Evolutionary conservation across 768 basidiomycete species (phyloP), one percentile per base, ranked within the genome.

Genomic region (Tulasnella sp.): DNA sequence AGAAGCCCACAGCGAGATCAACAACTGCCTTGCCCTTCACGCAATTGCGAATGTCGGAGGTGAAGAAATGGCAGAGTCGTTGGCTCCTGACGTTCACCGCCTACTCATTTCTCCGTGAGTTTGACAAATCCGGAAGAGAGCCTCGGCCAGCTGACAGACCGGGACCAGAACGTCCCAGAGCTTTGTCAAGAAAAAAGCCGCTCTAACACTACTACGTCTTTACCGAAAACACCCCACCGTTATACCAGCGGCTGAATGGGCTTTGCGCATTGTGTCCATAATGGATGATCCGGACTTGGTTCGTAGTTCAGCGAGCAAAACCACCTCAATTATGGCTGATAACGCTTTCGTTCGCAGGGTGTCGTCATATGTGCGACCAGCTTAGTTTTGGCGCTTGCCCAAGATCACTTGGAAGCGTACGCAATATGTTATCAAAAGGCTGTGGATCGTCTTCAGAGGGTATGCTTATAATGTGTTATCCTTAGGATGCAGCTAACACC

Each of bases 141-240:
- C 12, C 9, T 4, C 19, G 41, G 5, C 6, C 39, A 14, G 47
- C 63, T 67, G 40, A 70, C 35, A 44, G 29, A 63, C 29, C 42
- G 69, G 26, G 69, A 63, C 1, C 76, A 98, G 96, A 59, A 98
- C 95, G 22, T 98, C 96, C 1, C 89, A 90, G 76, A 92, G 84
- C 63, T 98, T 99, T 76, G 97, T 98, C 69, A 95, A 95, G 84
- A 99, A 99, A 83, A 99, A 99, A 80, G 96, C 97, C 1, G 97
- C 97, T 1, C 81, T 99, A 72, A 98, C 97, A 0, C 80, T 98
- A 35, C 84, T 99, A 35, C 86, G 97, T 67, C 82, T 99, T 41
- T 98, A 98, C 77, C 89, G 97, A 72, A 99, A 99, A 79, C 94
- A 97, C 78, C 93, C 95, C 3, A 91, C 92, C 73, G 94, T 97